Percentiles rank a stretch among this genome's conserved stretches.
These are phyloP conservation scores for Gymnopus androsaceus DNA, from an alignment of 1,284 basidiomycete genomes.

Conservation along the genomic window DNA sequence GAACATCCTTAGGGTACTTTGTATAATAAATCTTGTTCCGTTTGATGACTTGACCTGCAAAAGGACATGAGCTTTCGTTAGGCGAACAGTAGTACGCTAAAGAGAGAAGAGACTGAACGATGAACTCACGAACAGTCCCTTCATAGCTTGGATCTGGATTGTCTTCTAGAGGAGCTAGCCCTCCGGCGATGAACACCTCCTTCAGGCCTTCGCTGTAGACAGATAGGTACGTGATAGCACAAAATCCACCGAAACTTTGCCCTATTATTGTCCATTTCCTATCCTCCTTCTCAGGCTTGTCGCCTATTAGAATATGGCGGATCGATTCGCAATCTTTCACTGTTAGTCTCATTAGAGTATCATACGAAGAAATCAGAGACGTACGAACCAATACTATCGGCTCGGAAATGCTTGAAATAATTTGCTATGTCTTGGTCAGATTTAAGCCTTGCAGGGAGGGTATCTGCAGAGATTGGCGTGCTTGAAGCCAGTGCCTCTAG, in stretches of 20 bases:
- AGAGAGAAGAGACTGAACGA: constrained; percentile 11
- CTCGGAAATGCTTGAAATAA: constrained; percentile 52
- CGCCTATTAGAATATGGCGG: constrained; percentile 41
- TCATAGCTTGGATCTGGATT: constrained; percentile 45
- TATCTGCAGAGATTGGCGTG: constrained; percentile 46
- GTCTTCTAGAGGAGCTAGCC: constrained; percentile 45
- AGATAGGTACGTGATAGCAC: constrained; percentile 49
- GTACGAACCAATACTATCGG: constrained; percentile 47
- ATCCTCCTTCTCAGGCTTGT: constrained; percentile 38
- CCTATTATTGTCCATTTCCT: constrained; percentile 53
- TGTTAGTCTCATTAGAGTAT: constrained; percentile 17
- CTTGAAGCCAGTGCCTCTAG: constrained; percentile 56
- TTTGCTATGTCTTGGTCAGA: constrained; percentile 45
- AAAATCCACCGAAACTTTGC: constrained; percentile 55
- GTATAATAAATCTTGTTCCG: constrained; percentile 50
- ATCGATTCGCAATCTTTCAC: constrained; percentile 54
- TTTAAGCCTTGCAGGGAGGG: constrained; percentile 35
- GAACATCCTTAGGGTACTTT: constrained; percentile 51
- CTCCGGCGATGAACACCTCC: constrained; percentile 50
- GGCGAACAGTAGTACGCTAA: no score
- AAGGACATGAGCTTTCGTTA: background rate
- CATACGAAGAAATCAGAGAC: background rate
- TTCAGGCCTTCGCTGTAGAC: constrained; percentile 46
- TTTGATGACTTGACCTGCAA: constrained; percentile 37
- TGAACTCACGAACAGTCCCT: constrained; percentile 38